These are phyloP conservation scores for Salvia hispanica DNA, from an alignment of 257 asterid genomes.

Conservation along the genomic window DNA sequence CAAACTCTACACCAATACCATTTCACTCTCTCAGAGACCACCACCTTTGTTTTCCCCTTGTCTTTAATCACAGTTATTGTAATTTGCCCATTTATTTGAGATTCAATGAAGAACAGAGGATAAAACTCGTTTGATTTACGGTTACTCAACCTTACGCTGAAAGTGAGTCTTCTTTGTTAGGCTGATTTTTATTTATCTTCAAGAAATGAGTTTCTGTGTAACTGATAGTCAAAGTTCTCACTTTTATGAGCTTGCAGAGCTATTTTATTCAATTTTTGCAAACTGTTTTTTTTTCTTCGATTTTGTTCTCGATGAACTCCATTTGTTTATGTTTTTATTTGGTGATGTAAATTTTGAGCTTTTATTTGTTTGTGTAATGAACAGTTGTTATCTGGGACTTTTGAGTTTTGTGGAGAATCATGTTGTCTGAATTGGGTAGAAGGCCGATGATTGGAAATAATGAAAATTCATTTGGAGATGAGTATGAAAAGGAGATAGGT, in stretches of 20 bases:
- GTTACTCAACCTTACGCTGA: conserved; percentile 29
- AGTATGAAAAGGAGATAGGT: conserved; percentile 81
- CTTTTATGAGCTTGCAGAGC: conserved; percentile 35
- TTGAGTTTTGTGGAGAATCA: conserved; percentile 34
- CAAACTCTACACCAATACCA: conserved; percentile 33
- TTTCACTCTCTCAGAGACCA: conserved; percentile 20
- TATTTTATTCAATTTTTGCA: conserved; percentile 30
- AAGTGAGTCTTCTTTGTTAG: conserved; percentile 33
- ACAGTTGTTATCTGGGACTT: conserved; percentile 28
- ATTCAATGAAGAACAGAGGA: conserved; percentile 37
- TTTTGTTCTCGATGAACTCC: conserved; percentile 20
- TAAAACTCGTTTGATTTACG: conserved; percentile 26
- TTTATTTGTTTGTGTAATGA: conserved; percentile 32
- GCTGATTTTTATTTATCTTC: conserved; percentile 27
- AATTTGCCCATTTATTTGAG: conserved; percentile 25
- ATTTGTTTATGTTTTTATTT: conserved; percentile 35
- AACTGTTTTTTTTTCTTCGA: conserved; percentile 17
- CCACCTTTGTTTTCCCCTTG: neutral
- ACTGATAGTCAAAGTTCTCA: conserved; percentile 44
- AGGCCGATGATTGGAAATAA: conserved; percentile 70
- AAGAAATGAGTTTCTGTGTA: conserved; percentile 27
- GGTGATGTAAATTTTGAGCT: conserved; percentile 30
- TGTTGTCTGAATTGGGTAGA: conserved; percentile 77
- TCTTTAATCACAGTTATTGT: conserved; percentile 6
- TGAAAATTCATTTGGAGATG: conserved; percentile 82